phyloP scores from a whole-genome alignment of 495 filamentous ascomycete species.

The Glarea lozoyensis region DNA sequence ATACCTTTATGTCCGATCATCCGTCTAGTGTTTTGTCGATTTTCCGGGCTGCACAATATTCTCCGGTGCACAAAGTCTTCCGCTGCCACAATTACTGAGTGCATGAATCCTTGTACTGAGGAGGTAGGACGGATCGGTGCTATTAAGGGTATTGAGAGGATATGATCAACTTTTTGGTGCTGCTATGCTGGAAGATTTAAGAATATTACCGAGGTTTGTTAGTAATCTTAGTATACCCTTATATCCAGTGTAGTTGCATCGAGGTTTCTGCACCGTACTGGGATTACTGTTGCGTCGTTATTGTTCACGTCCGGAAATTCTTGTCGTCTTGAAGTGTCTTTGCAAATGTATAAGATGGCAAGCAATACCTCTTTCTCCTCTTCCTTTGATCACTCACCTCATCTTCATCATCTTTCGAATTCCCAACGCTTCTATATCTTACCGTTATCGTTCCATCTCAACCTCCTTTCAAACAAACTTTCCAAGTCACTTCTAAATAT shows the following conservation, averaged over 20 bases:
- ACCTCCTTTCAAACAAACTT: conserved; percentile 5
- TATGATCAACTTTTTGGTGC: no score
- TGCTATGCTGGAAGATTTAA: no score
- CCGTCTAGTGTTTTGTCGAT: conserved; percentile 13
- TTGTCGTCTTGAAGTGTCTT: conserved; percentile 7
- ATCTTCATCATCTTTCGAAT: conserved; percentile 4
- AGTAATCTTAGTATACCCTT: no score
- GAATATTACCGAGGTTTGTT: no score
- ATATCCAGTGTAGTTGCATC: no score
- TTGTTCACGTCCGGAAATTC: conserved; percentile 8
- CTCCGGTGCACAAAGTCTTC: conserved; percentile 5
- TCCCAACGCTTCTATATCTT: conserved; percentile 4
- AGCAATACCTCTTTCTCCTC: background rate
- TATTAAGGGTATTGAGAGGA: no score
- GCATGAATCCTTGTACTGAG: no score
- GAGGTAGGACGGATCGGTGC: no score
- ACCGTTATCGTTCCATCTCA: conserved; percentile 2
- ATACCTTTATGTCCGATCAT: conserved; percentile 8
- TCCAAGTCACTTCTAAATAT: conserved; percentile 5
- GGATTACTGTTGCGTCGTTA: conserved; percentile 7
- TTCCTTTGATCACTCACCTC: conserved; percentile 6
- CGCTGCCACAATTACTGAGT: conserved; percentile 4
- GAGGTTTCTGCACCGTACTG: conserved; percentile 4
- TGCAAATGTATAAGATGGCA: conserved; percentile 11
- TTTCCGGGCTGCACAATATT: conserved; percentile 8